These are phyloP conservation scores for Hydnomerulius pinastri DNA, from an alignment of 768 basidiomycete species.

Conservation along the genomic window DNA sequence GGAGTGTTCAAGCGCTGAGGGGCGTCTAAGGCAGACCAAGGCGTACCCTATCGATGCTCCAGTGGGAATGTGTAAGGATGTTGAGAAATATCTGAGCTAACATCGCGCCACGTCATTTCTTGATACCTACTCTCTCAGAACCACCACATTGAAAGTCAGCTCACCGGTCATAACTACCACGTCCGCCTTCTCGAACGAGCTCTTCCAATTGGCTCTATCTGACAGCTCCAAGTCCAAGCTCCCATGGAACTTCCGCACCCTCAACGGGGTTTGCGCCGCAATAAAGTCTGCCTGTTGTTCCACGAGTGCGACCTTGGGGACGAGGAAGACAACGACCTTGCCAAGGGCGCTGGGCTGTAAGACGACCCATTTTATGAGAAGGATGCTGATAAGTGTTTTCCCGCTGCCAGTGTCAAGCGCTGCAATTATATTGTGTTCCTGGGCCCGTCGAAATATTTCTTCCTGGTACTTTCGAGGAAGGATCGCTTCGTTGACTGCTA, in stretches of 20 bases:
- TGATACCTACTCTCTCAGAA: constrained; percentile 6
- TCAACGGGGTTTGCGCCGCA: constrained; percentile 60
- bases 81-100: constrained; percentile 84
- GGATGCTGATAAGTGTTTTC: constrained; percentile 61
- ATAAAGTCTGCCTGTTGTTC: constrained; percentile 79
- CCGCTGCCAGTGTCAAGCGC: constrained; percentile 61
- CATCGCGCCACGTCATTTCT: not conserved
- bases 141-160: constrained; percentile 8
- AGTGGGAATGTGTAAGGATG: constrained; percentile 77
- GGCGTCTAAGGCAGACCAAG: not conserved
- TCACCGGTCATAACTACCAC: constrained; percentile 86
- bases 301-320: constrained; percentile 84
- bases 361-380: constrained; percentile 76
- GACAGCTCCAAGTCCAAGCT: constrained; percentile 70
- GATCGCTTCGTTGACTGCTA: constrained; percentile 37
- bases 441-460: constrained; percentile 55
- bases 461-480: constrained; percentile 56
- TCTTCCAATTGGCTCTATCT: constrained; percentile 65
- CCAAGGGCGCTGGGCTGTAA: constrained; percentile 47
- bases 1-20: not conserved
- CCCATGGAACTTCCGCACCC: constrained; percentile 70
- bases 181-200: constrained; percentile 62
- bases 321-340: constrained; percentile 77
- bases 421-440: constrained; percentile 54
- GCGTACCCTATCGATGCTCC: constrained; percentile 63